phyloP scores from a whole-genome alignment of 2,329 filamentous ascomycete genomes.

The Colletotrichum nymphaeae region DNA sequence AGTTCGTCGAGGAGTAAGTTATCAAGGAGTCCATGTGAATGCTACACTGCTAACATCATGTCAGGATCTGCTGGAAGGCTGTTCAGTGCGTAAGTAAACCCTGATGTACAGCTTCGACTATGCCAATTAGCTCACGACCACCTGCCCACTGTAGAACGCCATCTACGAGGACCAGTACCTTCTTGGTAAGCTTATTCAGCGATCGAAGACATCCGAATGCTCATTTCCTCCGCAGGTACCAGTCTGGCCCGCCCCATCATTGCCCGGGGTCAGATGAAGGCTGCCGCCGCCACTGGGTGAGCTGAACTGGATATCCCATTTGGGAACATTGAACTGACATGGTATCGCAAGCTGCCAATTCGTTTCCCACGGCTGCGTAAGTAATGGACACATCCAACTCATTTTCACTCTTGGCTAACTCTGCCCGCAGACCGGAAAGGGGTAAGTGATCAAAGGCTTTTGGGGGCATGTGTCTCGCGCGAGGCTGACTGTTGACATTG shows the following conservation, averaged over 20 bases:
- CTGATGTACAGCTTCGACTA: not conserved
- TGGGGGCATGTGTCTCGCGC: not conserved
- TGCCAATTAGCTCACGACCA: conserved; percentile 53
- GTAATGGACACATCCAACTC: conserved; percentile 2
- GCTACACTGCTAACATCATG: not conserved
- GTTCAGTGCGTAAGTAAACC: conserved; percentile 65
- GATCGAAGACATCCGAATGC: not conserved
- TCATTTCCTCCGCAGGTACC: conserved; percentile 51
- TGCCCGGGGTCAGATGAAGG: conserved; percentile 69
- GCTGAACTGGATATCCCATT: not conserved
- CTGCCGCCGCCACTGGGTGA: conserved; percentile 2
- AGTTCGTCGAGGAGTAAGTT: conserved; percentile 70
- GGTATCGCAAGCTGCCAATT: conserved; percentile 45
- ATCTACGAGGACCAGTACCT: conserved; percentile 68
- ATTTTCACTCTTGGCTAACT: not conserved
- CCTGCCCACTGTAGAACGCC: not conserved
- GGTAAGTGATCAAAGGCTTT: not conserved
- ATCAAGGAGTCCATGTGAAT: not conserved
- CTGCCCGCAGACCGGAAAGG: conserved; percentile 29
- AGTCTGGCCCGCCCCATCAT: conserved; percentile 74
- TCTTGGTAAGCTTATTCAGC: conserved; percentile 50
- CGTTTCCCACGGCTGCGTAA: conserved; percentile 60
- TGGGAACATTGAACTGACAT: not conserved
- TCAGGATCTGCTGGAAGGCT: conserved; percentile 78
- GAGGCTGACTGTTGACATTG: not conserved